Percentiles rank a stretch among this genome's conserved stretches.
Conservation (phyloP, 257 asterid genomes). For the Solanum chaucha region DNA sequence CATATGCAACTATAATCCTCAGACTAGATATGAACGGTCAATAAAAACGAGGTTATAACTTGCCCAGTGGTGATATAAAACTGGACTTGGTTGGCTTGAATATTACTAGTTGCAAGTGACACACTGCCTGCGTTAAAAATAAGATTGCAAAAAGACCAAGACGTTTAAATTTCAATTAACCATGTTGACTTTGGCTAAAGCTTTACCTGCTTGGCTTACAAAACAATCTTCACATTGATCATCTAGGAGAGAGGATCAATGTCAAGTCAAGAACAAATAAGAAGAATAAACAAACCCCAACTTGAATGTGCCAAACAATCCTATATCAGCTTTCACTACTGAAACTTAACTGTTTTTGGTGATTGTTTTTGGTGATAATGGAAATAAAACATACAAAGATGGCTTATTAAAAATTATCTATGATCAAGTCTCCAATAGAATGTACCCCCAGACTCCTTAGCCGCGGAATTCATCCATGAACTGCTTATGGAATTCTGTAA, state of each 20-base stretch:
- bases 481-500: conserved; percentile 65
- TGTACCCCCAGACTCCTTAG: conserved; percentile 13
- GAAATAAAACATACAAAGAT: background rate
- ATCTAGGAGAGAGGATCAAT: background rate
- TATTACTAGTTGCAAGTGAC: background rate
- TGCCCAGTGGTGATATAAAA: background rate
- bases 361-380: background rate
- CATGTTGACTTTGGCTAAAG: background rate
- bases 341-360: background rate
- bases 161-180: background rate
- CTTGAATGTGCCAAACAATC: background rate
- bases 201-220: background rate
- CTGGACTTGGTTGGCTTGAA: background rate
- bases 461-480: conserved; percentile 79
- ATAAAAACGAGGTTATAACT: background rate
- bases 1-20: background rate
- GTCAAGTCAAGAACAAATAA: background rate
- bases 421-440: background rate
- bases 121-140: background rate
- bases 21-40: background rate
- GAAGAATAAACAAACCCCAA: background rate
- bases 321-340: background rate
- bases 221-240: background rate
- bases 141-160: background rate
- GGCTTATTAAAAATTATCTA: background rate